Evolutionary conservation across 495 filamentous ascomycete species (phyloP).

Genomic region (Penicillium samsonianum): DNA sequence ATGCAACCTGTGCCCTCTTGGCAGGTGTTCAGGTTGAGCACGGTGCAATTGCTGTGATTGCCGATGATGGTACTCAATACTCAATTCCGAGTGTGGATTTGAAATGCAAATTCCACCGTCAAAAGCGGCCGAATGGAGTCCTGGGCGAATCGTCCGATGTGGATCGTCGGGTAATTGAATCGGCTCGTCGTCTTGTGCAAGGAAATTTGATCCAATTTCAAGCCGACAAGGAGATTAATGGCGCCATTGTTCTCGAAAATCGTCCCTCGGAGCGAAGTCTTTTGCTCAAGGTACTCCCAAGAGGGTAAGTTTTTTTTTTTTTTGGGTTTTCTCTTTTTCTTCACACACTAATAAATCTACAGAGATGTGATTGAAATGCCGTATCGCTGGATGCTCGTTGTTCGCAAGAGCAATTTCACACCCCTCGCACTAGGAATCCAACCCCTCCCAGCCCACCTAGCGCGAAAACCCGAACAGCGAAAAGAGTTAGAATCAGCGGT

Average conservation of each 20-base stretch:
- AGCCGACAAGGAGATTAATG: conserved; percentile 86
- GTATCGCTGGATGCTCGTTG: conserved; percentile 56
- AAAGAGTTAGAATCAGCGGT: conserved; percentile 50
- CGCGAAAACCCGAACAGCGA: conserved; percentile 48
- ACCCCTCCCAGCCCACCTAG: conserved; percentile 59
- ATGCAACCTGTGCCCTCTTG: conserved; percentile 89
- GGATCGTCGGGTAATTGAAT: conserved; percentile 59
- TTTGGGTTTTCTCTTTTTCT: conserved; percentile 23
- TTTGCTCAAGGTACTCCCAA: conserved; percentile 81
- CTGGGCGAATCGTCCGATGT: conserved; percentile 68
- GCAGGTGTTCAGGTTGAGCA: conserved; percentile 91
- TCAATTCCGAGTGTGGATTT: conserved; percentile 86
- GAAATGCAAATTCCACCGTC: conserved; percentile 88
- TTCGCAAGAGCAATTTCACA: conserved; percentile 53
- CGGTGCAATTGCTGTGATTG: conserved; percentile 80
- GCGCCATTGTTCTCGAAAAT: conserved; percentile 86
- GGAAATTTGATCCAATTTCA: conserved; percentile 88
- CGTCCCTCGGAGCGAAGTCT: conserved; percentile 63
- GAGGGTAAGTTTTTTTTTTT: conserved; percentile 63
- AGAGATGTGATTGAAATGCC: conserved; percentile 56
- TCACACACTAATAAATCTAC: conserved; percentile 16
- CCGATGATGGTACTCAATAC: conserved; percentile 89
- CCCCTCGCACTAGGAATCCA: conserved; percentile 57
- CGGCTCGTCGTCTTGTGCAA: conserved; percentile 64
- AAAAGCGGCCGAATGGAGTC: conserved; percentile 73